Base-by-base conservation (phyloP, 2,329 filamentous ascomycete species). In the Cercospora sp. region DNA sequence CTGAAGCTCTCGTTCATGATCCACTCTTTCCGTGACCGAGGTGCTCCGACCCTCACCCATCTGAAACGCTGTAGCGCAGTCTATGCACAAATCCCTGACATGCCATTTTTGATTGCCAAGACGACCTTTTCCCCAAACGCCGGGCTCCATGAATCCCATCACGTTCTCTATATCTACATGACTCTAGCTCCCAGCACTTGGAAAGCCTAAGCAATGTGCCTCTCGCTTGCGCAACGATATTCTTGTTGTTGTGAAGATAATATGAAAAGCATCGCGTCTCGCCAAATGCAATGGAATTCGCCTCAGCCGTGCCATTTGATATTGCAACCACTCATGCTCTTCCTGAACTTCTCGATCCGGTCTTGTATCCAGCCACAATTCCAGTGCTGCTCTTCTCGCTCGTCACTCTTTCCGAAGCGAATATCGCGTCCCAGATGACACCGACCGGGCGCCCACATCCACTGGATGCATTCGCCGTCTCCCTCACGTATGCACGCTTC, bases 361-460 rank as follows among this genome's bases (percentile, higher is more conserved):
- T 76, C 68, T 21, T 72, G 69, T 9, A 76, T 69, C 78, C 78
- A 79, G 3, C 78, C 78, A 61, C 74, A 74, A 13, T 66, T 74
- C 77, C 77, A 78, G 49, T 74, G 72, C 43, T 74, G 70, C 5
- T 62, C 66, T 51, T 74, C 72, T 24, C 68, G 62, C 66, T 77
- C 77, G 62, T 79, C 77, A 26, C 71, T 74, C 32, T 72, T 72
- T n/a, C 78, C 78, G 24, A 79, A 74, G 2, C 77, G 69, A 2
- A 79, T 69, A 9, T 76, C 74, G 32, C 73, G 67, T 7, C 76
- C 77, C 63, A 79, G 58, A 57, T 77, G 72, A 67, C 78, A 79
- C 24, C 76, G 69, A 3, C 77, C 77, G 4, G 76, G 73, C 60
- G 71, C 70, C 55, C 70, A 77, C 77, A 77, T 78, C 76, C 77